These are phyloP conservation scores for Geoglossum glabrum DNA, from an alignment of 495 filamentous ascomycete species.

Conservation along the genomic window DNA sequence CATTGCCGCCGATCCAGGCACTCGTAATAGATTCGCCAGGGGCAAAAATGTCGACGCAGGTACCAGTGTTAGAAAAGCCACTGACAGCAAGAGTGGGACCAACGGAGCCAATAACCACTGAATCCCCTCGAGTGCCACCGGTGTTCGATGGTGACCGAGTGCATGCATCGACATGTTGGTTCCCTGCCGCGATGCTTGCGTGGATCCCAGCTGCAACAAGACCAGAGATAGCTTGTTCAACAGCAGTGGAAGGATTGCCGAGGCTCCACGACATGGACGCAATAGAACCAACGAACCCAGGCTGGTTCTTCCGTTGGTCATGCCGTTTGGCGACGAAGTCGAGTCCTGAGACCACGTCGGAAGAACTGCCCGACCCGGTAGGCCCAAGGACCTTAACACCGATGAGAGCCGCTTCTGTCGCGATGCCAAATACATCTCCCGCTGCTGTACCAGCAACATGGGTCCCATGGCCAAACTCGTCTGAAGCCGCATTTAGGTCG, in stretches of 20 bases:
- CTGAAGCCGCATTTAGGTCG: constrained; percentile 11
- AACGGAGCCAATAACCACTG: constrained; percentile 20
- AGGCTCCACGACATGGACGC: constrained; percentile 24
- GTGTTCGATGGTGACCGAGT: constrained; percentile 13
- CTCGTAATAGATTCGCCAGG: constrained; percentile 20
- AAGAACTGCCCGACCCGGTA: constrained; percentile 15
- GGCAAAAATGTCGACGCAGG: constrained; percentile 24
- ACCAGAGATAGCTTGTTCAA: constrained; percentile 16
- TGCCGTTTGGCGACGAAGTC: constrained; percentile 19
- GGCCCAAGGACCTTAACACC: constrained; percentile 21
- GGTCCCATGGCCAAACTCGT: constrained; percentile 27
- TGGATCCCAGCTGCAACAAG: constrained; percentile 18
- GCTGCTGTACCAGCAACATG: constrained; percentile 23
- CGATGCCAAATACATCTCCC: constrained; percentile 18
- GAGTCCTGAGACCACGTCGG: constrained; percentile 20
- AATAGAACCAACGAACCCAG: constrained; percentile 19
- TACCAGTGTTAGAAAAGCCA: constrained; percentile 22
- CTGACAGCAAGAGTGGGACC: constrained; percentile 15
- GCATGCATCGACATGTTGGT: constrained; percentile 18
- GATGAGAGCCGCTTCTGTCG: constrained; percentile 20
- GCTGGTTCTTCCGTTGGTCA: constrained; percentile 13
- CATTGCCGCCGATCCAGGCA: constrained; percentile 17
- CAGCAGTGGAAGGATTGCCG: constrained; percentile 4
- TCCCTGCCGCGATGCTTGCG: constrained; percentile 21
- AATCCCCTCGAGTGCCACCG: constrained; percentile 14